Base-by-base conservation (phyloP, 2,329 filamentous ascomycete genomes). In the Bisporella sp. region DNA sequence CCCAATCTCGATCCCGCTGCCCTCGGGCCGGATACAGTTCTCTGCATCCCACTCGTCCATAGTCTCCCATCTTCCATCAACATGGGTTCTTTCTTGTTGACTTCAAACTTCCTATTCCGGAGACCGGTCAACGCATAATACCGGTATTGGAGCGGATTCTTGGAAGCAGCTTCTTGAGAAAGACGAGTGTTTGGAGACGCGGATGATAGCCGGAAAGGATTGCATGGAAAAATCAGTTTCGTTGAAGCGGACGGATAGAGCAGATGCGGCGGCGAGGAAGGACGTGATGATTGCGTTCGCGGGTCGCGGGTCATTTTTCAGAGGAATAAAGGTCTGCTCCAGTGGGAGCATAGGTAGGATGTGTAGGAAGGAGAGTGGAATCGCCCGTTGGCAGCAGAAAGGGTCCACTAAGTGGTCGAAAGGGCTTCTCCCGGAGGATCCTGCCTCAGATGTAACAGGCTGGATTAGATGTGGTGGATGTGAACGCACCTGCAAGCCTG, bases 351-450 rank as follows among this genome's bases (percentile, higher is more conserved):
- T 37, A 6, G 39, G 9, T 5, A 41, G 21, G n/a, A 49, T 30
- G 30, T 55, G 50, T 4, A 12, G 41, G 40, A 54, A 37, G 4
- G 47, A 43, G 21, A 21, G 39, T 4, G 51, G 51, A 33, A 52
- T 50, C 5, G 51, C 49, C 8, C 21, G 33, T 12, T 37, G n/a
- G 47, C 54, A 56, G 51, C 49, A 56, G 47, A 54, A 52, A 1
- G 51, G 49, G 8, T 40, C 13, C 21, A 39, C 40, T 21, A 50
- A 9, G 35, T 4, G 35, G 35, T n/a, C 35, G n/a, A 9, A n/a
- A 9, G 35, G 8, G 35, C 8, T 37, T 9, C 8, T 37, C 2
- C n/a, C n/a, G 35, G 35, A n/a, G 35, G n/a, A n/a, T 37, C 8
- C 35, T n/a, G 35, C 8, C 35, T 21, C 21, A 21, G 21, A 21